A percentile compares a stretch with the other conserved stretches of the same genome.
Evolutionary conservation across 768 basidiomycete genomes (phyloP).

Genomic region (Lepiota venenata): DNA sequence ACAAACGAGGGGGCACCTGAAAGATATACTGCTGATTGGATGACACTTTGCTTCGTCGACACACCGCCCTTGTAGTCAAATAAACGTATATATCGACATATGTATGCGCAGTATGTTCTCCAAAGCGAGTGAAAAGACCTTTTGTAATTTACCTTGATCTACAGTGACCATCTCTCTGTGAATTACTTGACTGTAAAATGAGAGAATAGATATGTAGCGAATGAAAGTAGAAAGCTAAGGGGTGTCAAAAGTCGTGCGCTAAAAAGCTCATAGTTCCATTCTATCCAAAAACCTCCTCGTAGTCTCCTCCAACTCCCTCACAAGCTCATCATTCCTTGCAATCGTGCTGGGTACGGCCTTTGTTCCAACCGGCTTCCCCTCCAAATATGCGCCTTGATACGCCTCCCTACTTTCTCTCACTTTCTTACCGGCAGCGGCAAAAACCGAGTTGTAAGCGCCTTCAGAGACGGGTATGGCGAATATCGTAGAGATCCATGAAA

Average conservation of each 20-base stretch:
- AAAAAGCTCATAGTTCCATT: not conserved
- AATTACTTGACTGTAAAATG: too few relatives aligned
- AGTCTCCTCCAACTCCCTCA: constrained; percentile 9
- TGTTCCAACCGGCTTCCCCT: constrained; percentile 19
- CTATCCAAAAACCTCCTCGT: constrained; percentile 8
- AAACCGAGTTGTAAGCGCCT: constrained; percentile 25
- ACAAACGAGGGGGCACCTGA: constrained; percentile 27
- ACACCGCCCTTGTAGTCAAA: not conserved
- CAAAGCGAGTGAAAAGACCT: not conserved
- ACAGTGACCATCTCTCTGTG: too few relatives aligned
- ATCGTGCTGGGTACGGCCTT: constrained; percentile 10
- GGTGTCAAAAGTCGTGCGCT: too few relatives aligned
- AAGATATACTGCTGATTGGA: constrained; percentile 19
- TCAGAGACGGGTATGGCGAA: constrained; percentile 17
- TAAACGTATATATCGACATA: too few relatives aligned
- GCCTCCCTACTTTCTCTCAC: constrained; percentile 17
- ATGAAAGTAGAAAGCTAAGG: too few relatives aligned
- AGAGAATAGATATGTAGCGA: too few relatives aligned
- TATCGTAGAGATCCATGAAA: constrained; percentile 17
- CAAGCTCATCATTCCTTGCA: constrained; percentile 13
- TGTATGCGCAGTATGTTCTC: too few relatives aligned
- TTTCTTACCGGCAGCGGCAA: constrained; percentile 25
- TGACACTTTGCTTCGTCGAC: not conserved
- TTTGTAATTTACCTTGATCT: too few relatives aligned
- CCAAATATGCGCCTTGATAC: constrained; percentile 24